Conservation (phyloP, 768 basidiomycete genomes). For the Kwoniella sp. region DNA sequence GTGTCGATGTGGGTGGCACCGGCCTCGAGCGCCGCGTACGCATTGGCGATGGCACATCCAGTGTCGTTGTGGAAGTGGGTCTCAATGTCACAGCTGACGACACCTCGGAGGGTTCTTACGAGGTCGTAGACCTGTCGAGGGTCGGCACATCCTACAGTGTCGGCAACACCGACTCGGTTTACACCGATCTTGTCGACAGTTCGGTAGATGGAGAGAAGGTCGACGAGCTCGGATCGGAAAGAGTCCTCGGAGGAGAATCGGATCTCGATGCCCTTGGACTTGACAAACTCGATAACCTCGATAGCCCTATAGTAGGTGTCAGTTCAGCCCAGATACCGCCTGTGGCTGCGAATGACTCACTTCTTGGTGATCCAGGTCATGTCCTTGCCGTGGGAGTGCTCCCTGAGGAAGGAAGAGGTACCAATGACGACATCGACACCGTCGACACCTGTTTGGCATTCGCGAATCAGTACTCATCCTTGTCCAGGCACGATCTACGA, state of each 20-base stretch:
- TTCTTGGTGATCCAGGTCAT: slow-evolving; percentile 97
- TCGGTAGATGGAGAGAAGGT: slow-evolving; percentile 96
- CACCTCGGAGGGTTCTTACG: slow-evolving; percentile 89
- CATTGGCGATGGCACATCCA: slow-evolving; percentile 85
- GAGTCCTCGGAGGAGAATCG: slow-evolving; percentile 99
- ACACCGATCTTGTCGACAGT: slow-evolving; percentile 99
- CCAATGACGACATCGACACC: slow-evolving; percentile 99
- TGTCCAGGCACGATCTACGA: not conserved
- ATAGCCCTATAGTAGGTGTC: slow-evolving; percentile 63
- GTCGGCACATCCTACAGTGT: slow-evolving; percentile 98
- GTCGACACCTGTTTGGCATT: slow-evolving; percentile 67
- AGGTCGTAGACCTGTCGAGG: slow-evolving; percentile 98
- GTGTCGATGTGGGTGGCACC: slow-evolving; percentile 99
- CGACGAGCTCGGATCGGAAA: slow-evolving; percentile 98
- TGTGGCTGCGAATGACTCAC: slow-evolving; percentile 18
- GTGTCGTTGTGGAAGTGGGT: slow-evolving; percentile 98
- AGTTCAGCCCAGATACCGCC: slow-evolving; percentile 1
- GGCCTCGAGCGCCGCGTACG: slow-evolving; percentile 95
- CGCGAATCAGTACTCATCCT: not conserved
- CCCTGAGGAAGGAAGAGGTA: slow-evolving; percentile 96
- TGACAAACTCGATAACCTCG: slow-evolving; percentile 98
- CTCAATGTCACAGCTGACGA: slow-evolving; percentile 96
- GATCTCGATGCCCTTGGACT: slow-evolving; percentile 98
- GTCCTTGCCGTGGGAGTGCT: slow-evolving; percentile 99
- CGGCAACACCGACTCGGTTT: slow-evolving; percentile 96